A percentile compares a stretch with the other conserved stretches of the same genome.
Evolutionary conservation across 2,329 filamentous ascomycete species (phyloP).

Genomic region (Aspergillus sp.): DNA sequence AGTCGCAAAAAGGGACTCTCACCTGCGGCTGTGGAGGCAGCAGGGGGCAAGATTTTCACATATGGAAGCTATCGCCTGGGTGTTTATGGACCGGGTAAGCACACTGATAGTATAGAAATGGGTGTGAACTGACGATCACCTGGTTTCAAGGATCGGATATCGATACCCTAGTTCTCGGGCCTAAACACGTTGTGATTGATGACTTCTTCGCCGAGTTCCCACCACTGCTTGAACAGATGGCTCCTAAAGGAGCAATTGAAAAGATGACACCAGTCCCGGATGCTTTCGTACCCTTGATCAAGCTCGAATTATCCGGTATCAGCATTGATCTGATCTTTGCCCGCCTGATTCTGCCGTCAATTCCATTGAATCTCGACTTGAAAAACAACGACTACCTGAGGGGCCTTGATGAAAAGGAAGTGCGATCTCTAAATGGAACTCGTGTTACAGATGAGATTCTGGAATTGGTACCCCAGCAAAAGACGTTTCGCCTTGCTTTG

Average conservation of each 20-base stretch:
- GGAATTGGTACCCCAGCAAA: slow-evolving; percentile 82
- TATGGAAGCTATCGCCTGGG: slow-evolving; percentile 95
- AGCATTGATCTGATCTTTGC: slow-evolving; percentile 95
- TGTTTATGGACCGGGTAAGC: slow-evolving; percentile 78
- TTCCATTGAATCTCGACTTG: slow-evolving; percentile 74
- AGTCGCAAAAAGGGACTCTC: slow-evolving; percentile 75
- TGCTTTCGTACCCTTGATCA: slow-evolving; percentile 96
- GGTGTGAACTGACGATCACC: slow-evolving; percentile 2
- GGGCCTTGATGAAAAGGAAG: slow-evolving; percentile 82
- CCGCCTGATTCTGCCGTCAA: slow-evolving; percentile 71
- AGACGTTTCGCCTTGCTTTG: slow-evolving; percentile 85
- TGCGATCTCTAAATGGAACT: slow-evolving; percentile 90
- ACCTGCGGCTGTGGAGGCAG: slow-evolving; percentile 76
- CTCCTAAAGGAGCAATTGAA: slow-evolving; percentile 76
- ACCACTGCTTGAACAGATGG: slow-evolving; percentile 75
- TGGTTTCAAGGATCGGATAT: slow-evolving; percentile 81
- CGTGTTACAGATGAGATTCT: slow-evolving; percentile 94
- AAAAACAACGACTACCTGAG: slow-evolving; percentile 83
- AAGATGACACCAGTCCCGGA: slow-evolving; percentile 85
- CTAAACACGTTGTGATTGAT: slow-evolving; percentile 83
- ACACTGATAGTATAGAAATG: slow-evolving; percentile 2
- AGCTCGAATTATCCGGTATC: slow-evolving; percentile 87
- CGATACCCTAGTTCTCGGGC: slow-evolving; percentile 90
- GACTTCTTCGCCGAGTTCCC: slow-evolving; percentile 94
- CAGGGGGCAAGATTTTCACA: slow-evolving; percentile 90